Conservation (phyloP, 768 basidiomycete species). For the Trametes coccinea region DNA sequence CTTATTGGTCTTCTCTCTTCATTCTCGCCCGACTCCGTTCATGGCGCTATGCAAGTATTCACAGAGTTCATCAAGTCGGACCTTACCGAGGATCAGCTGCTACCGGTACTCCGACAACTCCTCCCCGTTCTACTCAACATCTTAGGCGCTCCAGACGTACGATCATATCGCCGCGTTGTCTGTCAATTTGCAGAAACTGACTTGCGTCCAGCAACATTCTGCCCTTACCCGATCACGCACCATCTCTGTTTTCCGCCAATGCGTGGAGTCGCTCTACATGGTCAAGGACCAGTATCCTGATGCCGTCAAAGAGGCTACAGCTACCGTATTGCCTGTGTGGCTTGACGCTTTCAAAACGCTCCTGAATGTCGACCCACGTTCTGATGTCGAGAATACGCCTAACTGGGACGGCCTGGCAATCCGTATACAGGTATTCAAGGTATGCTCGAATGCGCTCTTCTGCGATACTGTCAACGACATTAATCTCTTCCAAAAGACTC, state of each 20-base stretch:
- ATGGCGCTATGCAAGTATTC: constrained; percentile 96
- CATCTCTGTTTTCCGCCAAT: constrained; percentile 88
- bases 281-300: constrained; percentile 92
- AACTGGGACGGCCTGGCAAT: constrained; percentile 85
- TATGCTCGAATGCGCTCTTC: constrained; percentile 32
- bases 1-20: constrained; percentile 80
- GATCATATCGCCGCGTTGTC: constrained; percentile 5
- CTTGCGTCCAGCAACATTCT: constrained; percentile 49
- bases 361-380: constrained; percentile 59
- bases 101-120: constrained; percentile 87
- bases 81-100: constrained; percentile 90
- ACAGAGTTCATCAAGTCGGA: constrained; percentile 93
- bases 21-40: constrained; percentile 70
- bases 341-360: constrained; percentile 85
- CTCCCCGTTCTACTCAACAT: constrained; percentile 84
- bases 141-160: constrained; percentile 73
- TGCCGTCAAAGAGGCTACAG: constrained; percentile 79
- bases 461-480: too few relatives aligned
- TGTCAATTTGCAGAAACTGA: too few relatives aligned
- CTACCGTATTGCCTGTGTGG: constrained; percentile 85
- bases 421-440: constrained; percentile 84
- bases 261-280: constrained; percentile 87
- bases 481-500: constrained; percentile 48
- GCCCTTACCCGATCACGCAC: constrained; percentile 83
- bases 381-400: constrained; percentile 56